Evolutionary conservation across 2,329 filamentous ascomycete species (phyloP).

Genomic region (Blastomyces parvus): DNA sequence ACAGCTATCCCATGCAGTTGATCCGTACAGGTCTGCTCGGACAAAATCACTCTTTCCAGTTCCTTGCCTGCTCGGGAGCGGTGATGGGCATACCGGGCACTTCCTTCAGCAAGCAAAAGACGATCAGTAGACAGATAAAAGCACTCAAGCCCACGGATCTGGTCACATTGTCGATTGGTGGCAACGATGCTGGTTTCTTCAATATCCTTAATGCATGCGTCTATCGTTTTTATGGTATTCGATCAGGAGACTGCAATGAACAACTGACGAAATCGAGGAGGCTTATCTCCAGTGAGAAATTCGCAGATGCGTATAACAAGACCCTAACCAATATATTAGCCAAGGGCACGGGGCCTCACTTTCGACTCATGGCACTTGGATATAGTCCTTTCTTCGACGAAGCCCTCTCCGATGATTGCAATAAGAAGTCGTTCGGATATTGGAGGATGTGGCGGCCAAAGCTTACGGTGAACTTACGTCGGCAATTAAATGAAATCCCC

Average conservation of each 20-base stretch:
- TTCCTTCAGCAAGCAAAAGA: conserved; percentile 11
- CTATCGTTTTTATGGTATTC: conserved; percentile 19
- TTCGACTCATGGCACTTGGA: conserved; percentile 18
- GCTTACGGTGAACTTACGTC: conserved; percentile 19
- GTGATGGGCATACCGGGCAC: conserved; percentile 18
- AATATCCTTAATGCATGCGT: conserved; percentile 23
- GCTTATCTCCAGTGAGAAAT: conserved; percentile 13
- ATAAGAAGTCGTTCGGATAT: conserved; percentile 11
- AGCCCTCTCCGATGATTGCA: conserved; percentile 16
- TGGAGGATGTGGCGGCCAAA: conserved; percentile 12
- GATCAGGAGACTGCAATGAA: conserved; percentile 11
- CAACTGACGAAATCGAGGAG: conserved; percentile 1
- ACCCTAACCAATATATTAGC: conserved; percentile 18
- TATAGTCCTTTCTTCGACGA: conserved; percentile 20
- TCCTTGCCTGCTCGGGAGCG: conserved; percentile 21
- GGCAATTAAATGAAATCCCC: conserved; percentile 19
- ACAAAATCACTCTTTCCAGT: conserved; percentile 17
- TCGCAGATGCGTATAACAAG: conserved; percentile 16
- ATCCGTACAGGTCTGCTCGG: conserved; percentile 13
- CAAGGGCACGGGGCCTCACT: conserved; percentile 19
- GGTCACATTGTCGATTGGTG: conserved; percentile 21
- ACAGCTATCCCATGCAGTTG: conserved; percentile 22
- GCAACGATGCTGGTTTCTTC: conserved; percentile 24
- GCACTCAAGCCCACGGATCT: conserved; percentile 15
- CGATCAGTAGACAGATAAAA: conserved; percentile 11